Evolutionary conservation across 1,284 basidiomycete species (phyloP), one percentile per base, ranked within the genome.

Genomic region (Fomitiporia mediterranea): DNA sequence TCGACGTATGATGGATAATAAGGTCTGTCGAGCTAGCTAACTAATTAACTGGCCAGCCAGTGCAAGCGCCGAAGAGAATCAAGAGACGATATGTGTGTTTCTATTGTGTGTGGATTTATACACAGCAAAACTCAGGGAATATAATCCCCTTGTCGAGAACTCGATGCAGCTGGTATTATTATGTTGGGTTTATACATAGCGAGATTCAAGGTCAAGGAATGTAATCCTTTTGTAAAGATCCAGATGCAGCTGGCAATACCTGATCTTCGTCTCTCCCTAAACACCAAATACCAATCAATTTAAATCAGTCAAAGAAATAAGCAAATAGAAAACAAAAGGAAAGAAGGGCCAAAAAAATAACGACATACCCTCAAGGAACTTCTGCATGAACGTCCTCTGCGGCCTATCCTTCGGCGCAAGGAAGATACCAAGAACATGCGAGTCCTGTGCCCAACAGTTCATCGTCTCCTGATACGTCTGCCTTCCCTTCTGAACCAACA

Each of bases 391-490:
- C 17, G 84, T 81, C 64, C 80, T 78, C 63, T 75, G 74, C 5
- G 80, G 79, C 58, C 80, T 72, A 47, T 75, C 71, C 48, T 75
- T 72, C 2, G 70, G 68, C 58, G 78, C 69, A 59, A 89, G 70
- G 48, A 89, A 66, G 34, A 87, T 78, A 4, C 86, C 87, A 68
- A 84, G 70, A 23, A 91, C 73, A 67, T 91, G 89, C 60, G 89
- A 86, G 39, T 76, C 75, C 75, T 91, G 89, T 70, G 95, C 95
- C 94, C 94, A 98, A 64, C 81, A 82, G 69, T 98, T 98, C 79
- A 97, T 81, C 47, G 89, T 89, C 78, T 95, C 97, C 77, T 99
- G 97, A 69, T 86, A 94, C 66, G 98, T 94, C 72, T 86, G 86
- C 61, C 86, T 77, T 60, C 83, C 82, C 79, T 98, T 98, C 70